Evolutionary conservation across 2,329 filamentous ascomycete genomes (phyloP).

Genomic region (Grosmannia penicillata): DNA sequence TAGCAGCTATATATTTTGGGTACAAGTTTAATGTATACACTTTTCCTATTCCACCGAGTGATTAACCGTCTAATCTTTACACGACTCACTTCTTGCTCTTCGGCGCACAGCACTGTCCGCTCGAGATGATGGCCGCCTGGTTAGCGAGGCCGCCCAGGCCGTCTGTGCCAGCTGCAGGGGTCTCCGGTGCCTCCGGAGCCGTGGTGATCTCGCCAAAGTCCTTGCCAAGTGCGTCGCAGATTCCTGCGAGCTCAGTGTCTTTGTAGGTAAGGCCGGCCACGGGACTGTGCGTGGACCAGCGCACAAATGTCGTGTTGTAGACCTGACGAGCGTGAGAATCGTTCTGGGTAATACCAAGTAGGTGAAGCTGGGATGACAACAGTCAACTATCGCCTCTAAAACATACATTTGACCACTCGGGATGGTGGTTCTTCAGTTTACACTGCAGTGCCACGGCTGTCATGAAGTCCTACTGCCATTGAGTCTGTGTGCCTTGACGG

Average conservation of each 20-base stretch:
- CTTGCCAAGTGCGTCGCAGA: conserved; percentile 44
- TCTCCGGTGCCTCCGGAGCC: too few relatives aligned
- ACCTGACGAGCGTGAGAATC: conserved; percentile 37
- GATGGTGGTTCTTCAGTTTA: conserved; percentile 55
- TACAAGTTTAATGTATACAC: too few relatives aligned
- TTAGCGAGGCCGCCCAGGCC: conserved; percentile 29
- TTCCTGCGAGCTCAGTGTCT: conserved; percentile 45
- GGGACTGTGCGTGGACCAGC: conserved; percentile 60
- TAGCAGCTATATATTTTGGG: too few relatives aligned
- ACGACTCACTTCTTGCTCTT: conserved; percentile 16
- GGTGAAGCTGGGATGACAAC: too few relatives aligned
- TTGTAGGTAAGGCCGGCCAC: conserved; percentile 43
- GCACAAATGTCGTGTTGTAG: conserved; percentile 55
- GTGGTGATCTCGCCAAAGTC: conserved; percentile 37
- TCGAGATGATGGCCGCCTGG: conserved; percentile 27
- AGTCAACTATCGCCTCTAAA: neutral
- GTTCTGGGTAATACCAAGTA: too few relatives aligned
- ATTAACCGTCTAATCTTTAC: too few relatives aligned
- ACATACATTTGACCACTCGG: conserved; percentile 60
- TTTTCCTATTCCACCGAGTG: too few relatives aligned
- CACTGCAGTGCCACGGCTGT: conserved; percentile 54
- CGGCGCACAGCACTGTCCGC: conserved; percentile 39
- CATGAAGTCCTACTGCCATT: conserved; percentile 75
- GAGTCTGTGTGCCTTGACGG: neutral
- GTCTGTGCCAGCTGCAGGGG: conserved; percentile 9